Base-by-base conservation (phyloP, 139 green algal species). In the Coelastrella sp. region DNA sequence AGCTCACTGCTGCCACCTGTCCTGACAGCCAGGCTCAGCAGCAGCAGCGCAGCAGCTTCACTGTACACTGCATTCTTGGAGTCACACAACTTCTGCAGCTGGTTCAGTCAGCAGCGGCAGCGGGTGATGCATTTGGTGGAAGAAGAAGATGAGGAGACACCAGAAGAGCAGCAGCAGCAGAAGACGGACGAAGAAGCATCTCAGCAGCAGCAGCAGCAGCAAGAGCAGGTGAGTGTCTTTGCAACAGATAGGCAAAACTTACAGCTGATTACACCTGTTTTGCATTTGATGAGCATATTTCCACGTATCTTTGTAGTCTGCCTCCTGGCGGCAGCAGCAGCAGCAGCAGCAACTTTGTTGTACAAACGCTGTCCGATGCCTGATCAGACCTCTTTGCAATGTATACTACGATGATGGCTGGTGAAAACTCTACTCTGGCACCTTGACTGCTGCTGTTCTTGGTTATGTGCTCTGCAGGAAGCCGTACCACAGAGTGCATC, bases 41-140 rank as follows among this genome's bases (percentile, higher is more conserved):
- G 59, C 66, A 87, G 84, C 73, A 85, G 38, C 34, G 27, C 69
- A 11, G 64, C 82, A 25, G 64, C 68, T 5, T 69, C 89, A 41
- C 91, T 98, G 74, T 98, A 97, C 85, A 57, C 72, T 5, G 82
- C 90, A 25, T 96, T 98, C 72, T 43, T 96, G 37, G 78, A 83
- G 15, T 88, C 69, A 15, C 79, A 89, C 67, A 95, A 96, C 86
- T 95, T 98, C 76, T 41, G 48, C 40, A 43, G 79, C 57, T 98
- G 94, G 94, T 92, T 98, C n/a, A 79, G 87, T 35, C 64, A 86
- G 43, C 87, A 85, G 51, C 90, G 88, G 17, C 77, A 30, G 48
- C 79, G 73, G 1, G 87, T 89, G n/a, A 15, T 72, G 37, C 77
- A 82, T 41, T 53, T 94, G 30, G 59, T 84, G 23, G 78, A 84